These are phyloP conservation scores for Combretum micranthum DNA, from an alignment of 345 rosid genomes.

Conservation along the genomic window DNA sequence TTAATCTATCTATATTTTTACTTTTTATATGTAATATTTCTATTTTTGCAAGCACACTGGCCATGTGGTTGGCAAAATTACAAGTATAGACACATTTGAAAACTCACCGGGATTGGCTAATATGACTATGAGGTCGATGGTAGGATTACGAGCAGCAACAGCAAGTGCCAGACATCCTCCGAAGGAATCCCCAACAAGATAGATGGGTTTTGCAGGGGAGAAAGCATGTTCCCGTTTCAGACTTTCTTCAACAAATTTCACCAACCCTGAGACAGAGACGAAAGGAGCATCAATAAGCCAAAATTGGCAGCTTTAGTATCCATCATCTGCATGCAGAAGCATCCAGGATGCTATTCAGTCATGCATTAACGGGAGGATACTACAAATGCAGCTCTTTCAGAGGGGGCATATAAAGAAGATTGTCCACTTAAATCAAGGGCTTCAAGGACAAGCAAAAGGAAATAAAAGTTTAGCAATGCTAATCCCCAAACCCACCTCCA, in stretches of 20 bases:
- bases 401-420: too few species aligned
- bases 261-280: constrained; percentile 41
- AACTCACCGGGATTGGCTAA: constrained; percentile 71
- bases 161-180: constrained; percentile 95
- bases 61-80: background rate
- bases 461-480: too few species aligned
- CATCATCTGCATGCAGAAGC: background rate
- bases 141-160: too few species aligned
- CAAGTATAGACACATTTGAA: constrained; percentile 12
- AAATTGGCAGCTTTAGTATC: too few species aligned
- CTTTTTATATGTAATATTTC: background rate
- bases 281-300: background rate
- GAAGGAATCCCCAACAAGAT: constrained; percentile 79
- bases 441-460: too few species aligned
- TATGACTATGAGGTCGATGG: constrained; percentile 55
- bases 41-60: background rate
- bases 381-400: too few species aligned
- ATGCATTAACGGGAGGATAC: too few species aligned
- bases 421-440: too few species aligned
- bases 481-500: too few species aligned
- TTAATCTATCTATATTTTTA: too few species aligned
- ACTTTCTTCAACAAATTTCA: constrained; percentile 55
- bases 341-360: too few species aligned
- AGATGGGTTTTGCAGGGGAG: constrained; percentile 61
- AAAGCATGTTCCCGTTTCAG: constrained; percentile 43